Conservation (phyloP, 1,284 basidiomycete genomes). For the Ganoderma multipileum region DNA sequence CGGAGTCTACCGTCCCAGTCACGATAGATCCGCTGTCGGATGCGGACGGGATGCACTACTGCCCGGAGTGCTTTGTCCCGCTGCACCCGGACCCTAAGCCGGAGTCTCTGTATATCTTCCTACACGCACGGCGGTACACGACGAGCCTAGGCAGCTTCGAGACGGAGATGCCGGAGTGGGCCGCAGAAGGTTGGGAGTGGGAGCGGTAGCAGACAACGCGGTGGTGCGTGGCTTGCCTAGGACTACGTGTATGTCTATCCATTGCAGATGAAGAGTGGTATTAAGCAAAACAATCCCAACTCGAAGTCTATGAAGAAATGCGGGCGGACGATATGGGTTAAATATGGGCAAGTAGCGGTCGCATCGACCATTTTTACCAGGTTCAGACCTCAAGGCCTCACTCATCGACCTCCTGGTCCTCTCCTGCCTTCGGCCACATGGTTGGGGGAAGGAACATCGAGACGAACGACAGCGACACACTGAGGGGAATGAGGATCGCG, state of each 20-base stretch:
- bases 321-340: not conserved
- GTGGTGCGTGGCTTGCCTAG: not conserved
- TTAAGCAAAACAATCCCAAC: not conserved
- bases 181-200: conserved; percentile 70
- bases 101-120: conserved; percentile 90
- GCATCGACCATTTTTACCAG: not conserved
- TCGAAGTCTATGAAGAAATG: not conserved
- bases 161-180: conserved; percentile 80
- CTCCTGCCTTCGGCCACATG: conserved; percentile 29
- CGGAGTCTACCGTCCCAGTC: conserved; percentile 12
- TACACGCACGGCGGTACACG: conserved; percentile 89
- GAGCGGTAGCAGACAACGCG: conserved; percentile 37
- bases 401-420: conserved; percentile 8
- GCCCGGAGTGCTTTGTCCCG: conserved; percentile 88
- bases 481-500: conserved; percentile 35
- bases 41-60: conserved; percentile 56
- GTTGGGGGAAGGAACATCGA: conserved; percentile 30
- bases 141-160: conserved; percentile 77
- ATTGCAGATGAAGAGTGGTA: not conserved
- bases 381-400: too few species aligned
- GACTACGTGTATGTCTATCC: not conserved
- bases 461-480: conserved; percentile 27
- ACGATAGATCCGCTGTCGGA: conserved; percentile 15
- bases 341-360: not conserved
- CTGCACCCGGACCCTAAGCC: conserved; percentile 91